Base-by-base conservation (phyloP, 768 basidiomycete species). In the Leccinum imitatum region DNA sequence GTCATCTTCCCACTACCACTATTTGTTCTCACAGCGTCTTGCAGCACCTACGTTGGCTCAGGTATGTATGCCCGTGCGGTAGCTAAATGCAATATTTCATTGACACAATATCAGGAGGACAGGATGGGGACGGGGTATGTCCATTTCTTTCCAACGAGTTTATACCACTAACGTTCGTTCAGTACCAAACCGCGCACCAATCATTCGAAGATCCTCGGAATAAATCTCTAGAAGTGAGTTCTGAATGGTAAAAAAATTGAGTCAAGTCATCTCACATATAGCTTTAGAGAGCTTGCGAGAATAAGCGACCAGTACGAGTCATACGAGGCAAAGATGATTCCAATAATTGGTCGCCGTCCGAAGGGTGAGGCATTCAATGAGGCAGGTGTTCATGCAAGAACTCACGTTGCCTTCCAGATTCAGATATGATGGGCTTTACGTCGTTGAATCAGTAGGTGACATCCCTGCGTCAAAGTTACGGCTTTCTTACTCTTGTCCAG, bases 281-380 rank as follows among this genome's bases (percentile, higher is more conserved):
- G 21, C 52, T 15, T 37, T 47, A 79, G 74, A 52, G 73, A 11
- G 78, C 78, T 4, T 56, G 2, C 19, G 0, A 56, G 17, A 76
- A 67, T 1, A 65, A 59, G 33, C 66, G 65, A 17, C 78, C 76
- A 0, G 76, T 79, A 1, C 73, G 78, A 47, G 78, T 79, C 11
- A 48, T 78, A 30, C 69, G 78, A n/a, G 78, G 78, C 23, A 65
- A 23, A 25, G 67, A 50, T 19, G 11, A 31, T 0, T 4, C n/a
- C 1, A 70, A 50, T 39, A 25, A 17, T 53, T 73, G 69, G 37
- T 46, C 74, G 4, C 72, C 72, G 0, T 0, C 19, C 1, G 11
- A 19, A 19, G 74, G 72, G 74, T 75, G 46, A 62, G 67, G 23
- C 25, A 46, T 23, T 1, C 17, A 10, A 6, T 15, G 13, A 31